Conservation (phyloP, 345 rosid species). For the Jatropha curcas region DNA sequence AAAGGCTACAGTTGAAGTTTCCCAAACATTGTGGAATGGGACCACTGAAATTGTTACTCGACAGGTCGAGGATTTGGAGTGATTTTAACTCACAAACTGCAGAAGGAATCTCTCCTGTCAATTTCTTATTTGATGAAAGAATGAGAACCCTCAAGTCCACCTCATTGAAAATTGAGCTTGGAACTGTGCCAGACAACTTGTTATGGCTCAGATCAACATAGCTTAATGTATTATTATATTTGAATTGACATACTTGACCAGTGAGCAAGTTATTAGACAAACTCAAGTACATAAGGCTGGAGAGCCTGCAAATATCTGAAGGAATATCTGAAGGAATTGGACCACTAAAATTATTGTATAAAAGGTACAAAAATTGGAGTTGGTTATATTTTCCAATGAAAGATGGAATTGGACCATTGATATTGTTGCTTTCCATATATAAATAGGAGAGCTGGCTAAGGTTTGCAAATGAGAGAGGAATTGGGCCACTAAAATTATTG, state of each 20-base stretch:
- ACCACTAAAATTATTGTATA: background rate
- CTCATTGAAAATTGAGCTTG: constrained; percentile 9
- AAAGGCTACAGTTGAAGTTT: background rate
- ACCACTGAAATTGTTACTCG: constrained; percentile 30
- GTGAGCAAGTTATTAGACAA: too few relatives aligned
- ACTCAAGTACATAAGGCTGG: too few relatives aligned
- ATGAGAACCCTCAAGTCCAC: background rate
- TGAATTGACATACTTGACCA: too few relatives aligned
- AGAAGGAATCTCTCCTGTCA: background rate
- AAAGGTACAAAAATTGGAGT: background rate
- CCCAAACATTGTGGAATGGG: constrained; percentile 26
- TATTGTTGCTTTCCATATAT: too few relatives aligned
- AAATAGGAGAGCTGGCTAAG: background rate
- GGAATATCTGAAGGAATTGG: background rate
- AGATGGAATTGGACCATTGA: too few relatives aligned
- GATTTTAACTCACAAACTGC: background rate
- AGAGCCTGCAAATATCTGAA: too few relatives aligned
- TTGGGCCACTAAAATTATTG: background rate
- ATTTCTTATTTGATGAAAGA: background rate
- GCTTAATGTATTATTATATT: too few relatives aligned
- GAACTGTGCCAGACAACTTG: too few relatives aligned
- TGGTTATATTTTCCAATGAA: background rate
- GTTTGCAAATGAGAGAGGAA: background rate
- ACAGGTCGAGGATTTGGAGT: constrained; percentile 15
- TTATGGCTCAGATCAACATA: too few relatives aligned